Percentiles rank a stretch among this genome's conserved stretches.
These are phyloP conservation scores for Auricularia sp. DNA, from an alignment of 768 basidiomycete species.

Conservation along the genomic window DNA sequence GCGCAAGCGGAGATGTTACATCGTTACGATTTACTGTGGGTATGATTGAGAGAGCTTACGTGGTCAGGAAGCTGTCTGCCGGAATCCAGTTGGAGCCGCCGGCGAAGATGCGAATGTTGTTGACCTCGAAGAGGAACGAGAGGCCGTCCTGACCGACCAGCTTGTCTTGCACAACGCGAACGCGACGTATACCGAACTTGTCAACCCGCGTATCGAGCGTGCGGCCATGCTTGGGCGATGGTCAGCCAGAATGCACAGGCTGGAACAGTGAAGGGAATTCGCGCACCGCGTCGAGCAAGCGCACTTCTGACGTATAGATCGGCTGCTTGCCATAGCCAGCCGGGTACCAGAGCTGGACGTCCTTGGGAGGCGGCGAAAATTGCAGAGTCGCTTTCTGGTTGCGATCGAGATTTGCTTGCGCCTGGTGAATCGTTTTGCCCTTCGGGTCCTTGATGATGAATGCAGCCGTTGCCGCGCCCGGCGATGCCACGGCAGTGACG, in stretches of 20 bases:
- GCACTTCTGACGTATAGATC: conserved; percentile 53
- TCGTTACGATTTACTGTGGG: too few relatives aligned
- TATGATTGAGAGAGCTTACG: conserved; percentile 30
- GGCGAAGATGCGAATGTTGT: conserved; percentile 78
- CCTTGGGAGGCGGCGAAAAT: conserved; percentile 35
- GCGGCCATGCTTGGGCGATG: conserved; percentile 31
- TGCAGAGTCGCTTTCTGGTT: conserved; percentile 35
- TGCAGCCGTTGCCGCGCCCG: conserved; percentile 32
- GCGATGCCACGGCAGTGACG: conserved; percentile 30
- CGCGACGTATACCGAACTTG: conserved; percentile 70
- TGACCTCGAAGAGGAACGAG: conserved; percentile 85
- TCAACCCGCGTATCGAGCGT: conserved; percentile 44
- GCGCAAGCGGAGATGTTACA: background rate
- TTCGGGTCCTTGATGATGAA: conserved; percentile 12
- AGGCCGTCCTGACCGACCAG: conserved; percentile 66
- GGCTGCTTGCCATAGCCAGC: conserved; percentile 75
- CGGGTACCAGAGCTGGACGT: conserved; percentile 78
- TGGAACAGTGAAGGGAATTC: conserved; percentile 9
- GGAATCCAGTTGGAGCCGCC: conserved; percentile 97
- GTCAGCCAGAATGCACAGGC: background rate
- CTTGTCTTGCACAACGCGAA: conserved; percentile 65
- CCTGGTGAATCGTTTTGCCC: conserved; percentile 23
- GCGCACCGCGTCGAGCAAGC: conserved; percentile 42
- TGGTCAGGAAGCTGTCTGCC: conserved; percentile 68
- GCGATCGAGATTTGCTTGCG: conserved; percentile 21